Percentiles rank a stretch among this genome's conserved stretches.
Conservation (phyloP, 2,329 filamentous ascomycete species). For the Fusarium sp. region DNA sequence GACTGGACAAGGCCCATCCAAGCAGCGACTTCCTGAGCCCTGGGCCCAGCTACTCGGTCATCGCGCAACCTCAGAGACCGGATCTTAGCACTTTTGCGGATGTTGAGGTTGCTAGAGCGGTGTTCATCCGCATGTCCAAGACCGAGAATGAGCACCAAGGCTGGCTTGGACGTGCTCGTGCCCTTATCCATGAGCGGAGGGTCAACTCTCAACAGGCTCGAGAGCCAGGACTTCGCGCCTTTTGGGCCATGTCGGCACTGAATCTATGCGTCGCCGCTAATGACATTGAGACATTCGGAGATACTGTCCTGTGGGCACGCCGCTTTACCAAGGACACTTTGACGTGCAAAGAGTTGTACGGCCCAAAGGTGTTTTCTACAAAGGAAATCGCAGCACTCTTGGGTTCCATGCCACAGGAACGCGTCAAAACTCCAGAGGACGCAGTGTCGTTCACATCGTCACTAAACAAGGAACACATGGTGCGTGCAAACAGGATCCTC, state of each 20-base stretch:
- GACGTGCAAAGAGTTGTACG: conserved; percentile 28
- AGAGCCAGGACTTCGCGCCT: conserved; percentile 32
- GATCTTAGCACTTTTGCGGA: conserved; percentile 18
- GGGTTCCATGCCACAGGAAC: conserved; percentile 17
- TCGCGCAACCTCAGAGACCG: conserved; percentile 10
- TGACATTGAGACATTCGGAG: conserved; percentile 34
- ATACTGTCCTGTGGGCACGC: conserved; percentile 42
- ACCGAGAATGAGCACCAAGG: conserved; percentile 3
- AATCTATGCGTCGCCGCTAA: conserved; percentile 41
- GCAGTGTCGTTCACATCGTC: conserved; percentile 1
- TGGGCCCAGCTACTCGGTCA: background rate
- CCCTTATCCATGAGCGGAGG: conserved; percentile 34
- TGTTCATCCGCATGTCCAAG: conserved; percentile 23
- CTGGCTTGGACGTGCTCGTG: conserved; percentile 26
- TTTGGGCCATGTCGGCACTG: conserved; percentile 43
- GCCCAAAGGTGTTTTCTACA: background rate
- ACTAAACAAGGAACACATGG: conserved; percentile 2
- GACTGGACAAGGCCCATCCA: conserved; percentile 18
- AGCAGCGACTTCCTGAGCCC: conserved; percentile 25
- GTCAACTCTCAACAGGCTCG: conserved; percentile 36
- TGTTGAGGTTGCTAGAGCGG: conserved; percentile 14
- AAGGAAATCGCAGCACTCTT: conserved; percentile 34
- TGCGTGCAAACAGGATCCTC: conserved; percentile 24
- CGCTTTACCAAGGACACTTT: conserved; percentile 45
- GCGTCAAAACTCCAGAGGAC: background rate